Conservation (phyloP, 2,329 filamentous ascomycete genomes). For the Stachybotrys echinatus region DNA sequence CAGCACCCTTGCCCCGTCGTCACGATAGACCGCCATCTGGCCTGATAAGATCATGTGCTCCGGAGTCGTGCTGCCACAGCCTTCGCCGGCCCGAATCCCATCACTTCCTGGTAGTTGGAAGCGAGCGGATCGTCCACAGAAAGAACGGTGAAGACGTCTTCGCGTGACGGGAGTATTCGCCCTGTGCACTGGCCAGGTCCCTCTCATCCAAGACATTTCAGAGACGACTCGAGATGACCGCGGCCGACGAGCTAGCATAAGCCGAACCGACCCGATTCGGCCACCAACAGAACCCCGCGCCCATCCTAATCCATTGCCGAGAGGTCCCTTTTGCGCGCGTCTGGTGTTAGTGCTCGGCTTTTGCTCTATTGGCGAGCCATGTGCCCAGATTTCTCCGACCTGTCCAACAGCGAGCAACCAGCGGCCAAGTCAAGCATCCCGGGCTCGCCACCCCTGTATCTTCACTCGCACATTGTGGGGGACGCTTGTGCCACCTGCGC, state of each 20-base stretch:
- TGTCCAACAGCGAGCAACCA: not conserved
- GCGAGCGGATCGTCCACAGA: not conserved
- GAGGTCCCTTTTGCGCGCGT: not conserved
- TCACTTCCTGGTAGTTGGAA: not conserved
- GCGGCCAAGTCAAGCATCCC: not conserved
- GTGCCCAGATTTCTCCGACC: not conserved
- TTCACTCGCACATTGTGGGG: not conserved
- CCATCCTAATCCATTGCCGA: not conserved
- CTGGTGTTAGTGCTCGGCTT: not conserved
- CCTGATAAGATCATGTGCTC: constrained; percentile 3
- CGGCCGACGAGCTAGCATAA: not conserved
- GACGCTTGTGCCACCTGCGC: not conserved
- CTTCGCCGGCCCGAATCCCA: not conserved
- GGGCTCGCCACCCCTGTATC: not conserved
- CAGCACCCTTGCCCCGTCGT: not conserved
- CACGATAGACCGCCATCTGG: constrained; percentile 5
- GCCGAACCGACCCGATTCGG: not conserved
- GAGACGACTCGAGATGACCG: not conserved
- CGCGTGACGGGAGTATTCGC: not conserved
- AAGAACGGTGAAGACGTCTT: not conserved
- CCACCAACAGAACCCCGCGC: not conserved
- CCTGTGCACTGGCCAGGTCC: not conserved
- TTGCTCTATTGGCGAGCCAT: not conserved
- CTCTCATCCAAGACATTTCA: not conserved
- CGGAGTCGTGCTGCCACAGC: not conserved